A percentile compares a stretch with the other conserved stretches of the same genome.
phyloP scores from a whole-genome alignment of 2,329 filamentous ascomycete genomes.

The Lachnellula hyalina region DNA sequence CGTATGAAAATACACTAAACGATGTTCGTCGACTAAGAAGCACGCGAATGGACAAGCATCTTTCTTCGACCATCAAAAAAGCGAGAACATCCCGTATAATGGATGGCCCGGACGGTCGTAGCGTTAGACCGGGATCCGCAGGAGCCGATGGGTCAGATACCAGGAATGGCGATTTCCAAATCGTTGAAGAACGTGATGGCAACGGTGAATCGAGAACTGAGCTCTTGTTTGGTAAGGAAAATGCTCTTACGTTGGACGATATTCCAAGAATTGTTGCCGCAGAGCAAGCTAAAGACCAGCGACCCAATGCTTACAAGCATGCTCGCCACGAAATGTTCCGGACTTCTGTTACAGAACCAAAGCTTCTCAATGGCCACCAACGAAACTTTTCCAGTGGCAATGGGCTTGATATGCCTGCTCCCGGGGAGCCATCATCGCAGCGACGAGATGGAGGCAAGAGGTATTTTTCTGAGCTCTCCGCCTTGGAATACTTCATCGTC shows the following conservation, averaged over 20 bases:
- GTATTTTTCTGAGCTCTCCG: slow-evolving; percentile 95
- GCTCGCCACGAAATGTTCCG: slow-evolving; percentile 64
- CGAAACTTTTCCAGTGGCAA: slow-evolving; percentile 57
- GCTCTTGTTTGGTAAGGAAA: slow-evolving; percentile 81
- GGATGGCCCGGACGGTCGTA: slow-evolving; percentile 71
- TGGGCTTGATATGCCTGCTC: slow-evolving; percentile 41
- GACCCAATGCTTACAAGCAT: slow-evolving; percentile 73
- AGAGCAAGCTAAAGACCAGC: slow-evolving; percentile 88
- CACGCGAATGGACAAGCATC: slow-evolving; percentile 86
- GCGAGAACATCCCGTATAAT: slow-evolving; percentile 88
- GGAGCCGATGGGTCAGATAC: slow-evolving; percentile 54
- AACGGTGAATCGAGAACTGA: slow-evolving; percentile 67
- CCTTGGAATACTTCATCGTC: slow-evolving; percentile 95
- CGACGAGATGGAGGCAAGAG: slow-evolving; percentile 49
- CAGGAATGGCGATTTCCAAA: slow-evolving; percentile 60
- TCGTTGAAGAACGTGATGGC: slow-evolving; percentile 71
- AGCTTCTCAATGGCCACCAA: slow-evolving; percentile 64
- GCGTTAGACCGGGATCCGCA: slow-evolving; percentile 64
- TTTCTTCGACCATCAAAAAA: slow-evolving; percentile 89
- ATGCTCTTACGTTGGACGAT: slow-evolving; percentile 90
- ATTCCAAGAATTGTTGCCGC: slow-evolving; percentile 94
- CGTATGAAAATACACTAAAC: slow-evolving; percentile 92
- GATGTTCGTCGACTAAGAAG: slow-evolving; percentile 90
- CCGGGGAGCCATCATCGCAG: slow-evolving; percentile 48
- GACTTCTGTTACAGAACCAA: slow-evolving; percentile 52